These are phyloP conservation scores for Citrus australasica DNA, from an alignment of 345 rosid species.

Conservation along the genomic window DNA sequence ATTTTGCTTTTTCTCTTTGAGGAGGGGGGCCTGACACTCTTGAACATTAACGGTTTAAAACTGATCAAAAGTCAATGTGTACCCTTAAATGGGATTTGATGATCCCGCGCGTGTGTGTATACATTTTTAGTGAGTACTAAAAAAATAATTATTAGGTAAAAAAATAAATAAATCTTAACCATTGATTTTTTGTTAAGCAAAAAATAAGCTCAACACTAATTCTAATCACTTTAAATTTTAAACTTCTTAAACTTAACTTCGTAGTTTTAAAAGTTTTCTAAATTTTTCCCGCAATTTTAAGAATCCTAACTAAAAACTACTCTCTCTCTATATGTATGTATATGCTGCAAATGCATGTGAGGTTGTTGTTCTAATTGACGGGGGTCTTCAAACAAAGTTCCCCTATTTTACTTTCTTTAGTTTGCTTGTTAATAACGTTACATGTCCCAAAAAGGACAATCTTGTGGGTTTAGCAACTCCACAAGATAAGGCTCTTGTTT, in stretches of 20 bases:
- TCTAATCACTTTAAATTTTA: too few relatives aligned
- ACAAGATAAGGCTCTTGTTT: slow-evolving; percentile 35
- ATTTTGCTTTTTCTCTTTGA: neutral
- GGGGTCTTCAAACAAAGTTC: slow-evolving; percentile 12
- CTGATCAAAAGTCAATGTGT: neutral
- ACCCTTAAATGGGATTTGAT: neutral
- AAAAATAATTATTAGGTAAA: too few relatives aligned
- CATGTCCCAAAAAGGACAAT: slow-evolving; percentile 14
- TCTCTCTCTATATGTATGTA: too few relatives aligned
- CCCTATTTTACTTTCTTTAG: neutral
- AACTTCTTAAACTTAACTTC: too few relatives aligned
- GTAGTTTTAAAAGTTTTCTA: rapidly evolving
- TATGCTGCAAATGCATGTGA: neutral
- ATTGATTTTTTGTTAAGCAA: too few relatives aligned
- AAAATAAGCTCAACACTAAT: too few relatives aligned
- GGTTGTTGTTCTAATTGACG: neutral
- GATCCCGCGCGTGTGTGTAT: too few relatives aligned
- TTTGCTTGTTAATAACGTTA: neutral
- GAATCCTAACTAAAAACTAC: too few relatives aligned
- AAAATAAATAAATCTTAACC: too few relatives aligned
- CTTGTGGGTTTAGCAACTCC: slow-evolving; percentile 20
- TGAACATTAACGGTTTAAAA: neutral
- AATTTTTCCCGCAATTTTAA: too few relatives aligned
- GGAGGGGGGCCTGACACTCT: neutral
- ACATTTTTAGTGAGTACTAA: too few relatives aligned